A percentile compares a stretch with the other conserved stretches of the same genome.
Conservation (phyloP, 805 yeast genomes). For the Candida tammaniensis region DNA sequence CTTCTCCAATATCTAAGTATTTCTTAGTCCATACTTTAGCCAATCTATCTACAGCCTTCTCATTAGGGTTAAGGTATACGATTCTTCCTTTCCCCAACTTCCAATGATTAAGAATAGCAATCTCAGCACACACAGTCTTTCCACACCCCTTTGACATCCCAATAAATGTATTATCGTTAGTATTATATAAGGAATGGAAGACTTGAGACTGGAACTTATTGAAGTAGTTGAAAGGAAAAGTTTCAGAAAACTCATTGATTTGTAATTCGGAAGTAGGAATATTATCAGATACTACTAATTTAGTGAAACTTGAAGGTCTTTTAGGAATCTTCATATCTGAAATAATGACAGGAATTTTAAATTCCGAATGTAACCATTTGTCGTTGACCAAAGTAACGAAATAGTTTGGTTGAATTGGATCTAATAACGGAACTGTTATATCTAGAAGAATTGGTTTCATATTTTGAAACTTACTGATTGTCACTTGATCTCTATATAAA, state of each 20-base stretch:
- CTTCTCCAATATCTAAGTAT: conserved; percentile 37
- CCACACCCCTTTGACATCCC: conserved; percentile 79
- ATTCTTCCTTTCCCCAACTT: conserved; percentile 64
- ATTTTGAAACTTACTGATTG: conserved; percentile 49
- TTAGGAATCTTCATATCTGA: conserved; percentile 54
- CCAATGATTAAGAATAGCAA: conserved; percentile 76
- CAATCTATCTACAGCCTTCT: conserved; percentile 50
- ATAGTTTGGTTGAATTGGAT: conserved; percentile 65
- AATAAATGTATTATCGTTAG: conserved; percentile 58
- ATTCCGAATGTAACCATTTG: conserved; percentile 78
- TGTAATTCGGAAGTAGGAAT: conserved; percentile 50
- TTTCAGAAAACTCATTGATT: conserved; percentile 40
- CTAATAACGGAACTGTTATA: conserved; percentile 58
- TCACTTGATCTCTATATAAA: conserved; percentile 54
- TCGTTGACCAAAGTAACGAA: conserved; percentile 75
- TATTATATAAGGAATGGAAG: conserved; percentile 55
- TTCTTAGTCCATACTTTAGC: conserved; percentile 51
- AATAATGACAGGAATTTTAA: conserved; percentile 58
- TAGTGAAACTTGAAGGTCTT: conserved; percentile 61
- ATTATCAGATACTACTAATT: conserved; percentile 49
- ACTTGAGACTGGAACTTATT: conserved; percentile 75
- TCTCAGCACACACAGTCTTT: conserved; percentile 66
- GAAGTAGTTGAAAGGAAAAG: conserved; percentile 52
- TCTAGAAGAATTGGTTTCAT: conserved; percentile 56
- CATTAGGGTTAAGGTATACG: conserved; percentile 66